Base-by-base conservation (phyloP, 1,284 basidiomycete species). In the Cutaneotrichosporon mucoides region DNA sequence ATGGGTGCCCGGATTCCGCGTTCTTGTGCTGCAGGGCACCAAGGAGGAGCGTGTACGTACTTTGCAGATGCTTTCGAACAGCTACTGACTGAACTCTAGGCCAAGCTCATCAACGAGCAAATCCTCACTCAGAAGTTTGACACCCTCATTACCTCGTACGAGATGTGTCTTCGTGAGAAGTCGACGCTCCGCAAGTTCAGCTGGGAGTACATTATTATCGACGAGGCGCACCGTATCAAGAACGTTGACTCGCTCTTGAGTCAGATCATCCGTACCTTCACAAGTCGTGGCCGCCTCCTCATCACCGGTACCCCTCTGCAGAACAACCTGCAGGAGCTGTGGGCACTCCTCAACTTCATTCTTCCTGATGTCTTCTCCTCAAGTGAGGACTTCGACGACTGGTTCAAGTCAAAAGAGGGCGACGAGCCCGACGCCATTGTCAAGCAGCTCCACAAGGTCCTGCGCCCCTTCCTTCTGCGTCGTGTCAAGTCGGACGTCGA, bases 221-320 rank as follows among this genome's bases (percentile, higher is more conserved):
- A 99, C 80, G 96, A 99, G 79, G 96, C 95, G 0, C 96, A 99
- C 73, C 89, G 95, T 42, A 99, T 99, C 85, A 99, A 99, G 82
- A 99, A 99, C 71, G 93, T 95, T 70, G 92, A 99, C 75, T 97
- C 92, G 36, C 89, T 98, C 70, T 84, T 99, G 10, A 89, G 88
- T 13, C 92, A 98, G 79, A 97, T 99, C 70, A 93, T 99, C 55
- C 86, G 95, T 62, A 83, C 89, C 3, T 99, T 98, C 79, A 86
- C 86, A 68, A 90, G 88, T 48, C 86, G 95, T 45, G 92, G 91
- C 1, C 83, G 96, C 40, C 80, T 99, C 58, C 82, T 99, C 56
- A 99, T 99, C 72, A 99, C 95, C 1, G 96, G 95, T 40, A 99
- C 95, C 12, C 96, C 95, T 1, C 82, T 99, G 50, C 96, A 97